Base-by-base conservation (phyloP, 169 alveolate species). In the Babesia sp. region DNA sequence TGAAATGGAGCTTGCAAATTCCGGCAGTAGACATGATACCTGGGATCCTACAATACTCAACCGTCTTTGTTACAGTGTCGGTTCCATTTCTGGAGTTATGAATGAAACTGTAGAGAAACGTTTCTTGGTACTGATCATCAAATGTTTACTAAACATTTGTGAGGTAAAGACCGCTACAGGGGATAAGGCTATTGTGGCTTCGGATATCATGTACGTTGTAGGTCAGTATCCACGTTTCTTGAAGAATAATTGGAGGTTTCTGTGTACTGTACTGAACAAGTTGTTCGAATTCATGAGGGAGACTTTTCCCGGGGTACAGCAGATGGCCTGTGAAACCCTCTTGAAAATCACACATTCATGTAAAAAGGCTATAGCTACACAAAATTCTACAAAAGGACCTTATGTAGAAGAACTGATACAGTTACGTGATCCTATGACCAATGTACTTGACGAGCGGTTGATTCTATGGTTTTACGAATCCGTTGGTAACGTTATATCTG, bases 221-320 rank as follows among this genome's bases (percentile, higher is more conserved):
- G 99, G 99, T 11, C 98, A 97, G 79, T 98, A 97, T 89, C 99
- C 99, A 2, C 91, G 98, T 56, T 98, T 98, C 86, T 90, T 98
- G 67, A 92, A 93, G 80, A 88, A 93, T 11, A 98, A 97, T 90
- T 97, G 99, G 99, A 91, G 96, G 67, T 97, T 97, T 88, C 87
- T 98, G 61, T 95, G 95, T 84, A 97, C 99, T 3, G 99, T 98
- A 33, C 91, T 97, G 55, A 94, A 95, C 86, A 98, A 98, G 87
- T 92, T 98, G 45, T 96, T 97, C 84, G 99, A 98, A 83, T 98
- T 98, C 88, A 98, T 98, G 99, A 98, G 96, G 53, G 99, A 98
- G 87, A 87, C 96, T 24, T 97, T 95, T 73, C 99, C 99, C 31
- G 99, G 99, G 24, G 99, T 98, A 9, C 96, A 97, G 85, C 99